Conservation (phyloP, 2,329 filamentous ascomycete genomes). For the Curvularia lunata region DNA sequence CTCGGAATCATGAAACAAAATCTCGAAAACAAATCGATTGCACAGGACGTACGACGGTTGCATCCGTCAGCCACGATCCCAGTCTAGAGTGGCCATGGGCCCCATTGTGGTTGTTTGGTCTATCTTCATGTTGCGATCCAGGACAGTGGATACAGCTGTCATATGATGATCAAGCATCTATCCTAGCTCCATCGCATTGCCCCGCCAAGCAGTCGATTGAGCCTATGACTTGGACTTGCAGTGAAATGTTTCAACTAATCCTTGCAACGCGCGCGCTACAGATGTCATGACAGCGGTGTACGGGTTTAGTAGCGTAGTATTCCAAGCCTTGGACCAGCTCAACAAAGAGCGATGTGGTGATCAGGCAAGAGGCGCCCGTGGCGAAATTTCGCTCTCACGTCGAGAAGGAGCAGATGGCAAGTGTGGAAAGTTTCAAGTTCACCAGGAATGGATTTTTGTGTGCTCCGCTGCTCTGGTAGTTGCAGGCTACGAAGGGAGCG, state of each 20-base stretch:
- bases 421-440: background rate
- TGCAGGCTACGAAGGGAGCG: slow-evolving; percentile 2
- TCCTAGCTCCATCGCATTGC: slow-evolving; percentile 31
- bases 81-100: slow-evolving; percentile 15
- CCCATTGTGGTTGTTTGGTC: slow-evolving; percentile 22
- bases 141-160: slow-evolving; percentile 37
- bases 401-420: background rate
- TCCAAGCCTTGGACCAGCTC: slow-evolving; percentile 5
- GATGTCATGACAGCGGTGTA: slow-evolving; percentile 20
- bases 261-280: slow-evolving; percentile 11
- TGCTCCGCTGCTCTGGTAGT: slow-evolving; percentile 6
- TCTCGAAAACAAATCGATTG: slow-evolving; percentile 15
- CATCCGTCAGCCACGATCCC: slow-evolving; percentile 15
- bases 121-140: slow-evolving; percentile 30
- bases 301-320: slow-evolving; percentile 7
- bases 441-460: background rate
- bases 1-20: slow-evolving; percentile 41
- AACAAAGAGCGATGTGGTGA: slow-evolving; percentile 1
- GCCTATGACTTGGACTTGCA: slow-evolving; percentile 24
- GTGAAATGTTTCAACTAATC: slow-evolving; percentile 23
- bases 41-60: slow-evolving; percentile 15
- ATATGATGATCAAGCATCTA: slow-evolving; percentile 44
- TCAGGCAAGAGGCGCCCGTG: background rate
- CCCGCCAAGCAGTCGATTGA: slow-evolving; percentile 31
- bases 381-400: background rate